Conservation (phyloP, 192 early-diverging fungal genomes). For the Entomortierella parvispora region DNA sequence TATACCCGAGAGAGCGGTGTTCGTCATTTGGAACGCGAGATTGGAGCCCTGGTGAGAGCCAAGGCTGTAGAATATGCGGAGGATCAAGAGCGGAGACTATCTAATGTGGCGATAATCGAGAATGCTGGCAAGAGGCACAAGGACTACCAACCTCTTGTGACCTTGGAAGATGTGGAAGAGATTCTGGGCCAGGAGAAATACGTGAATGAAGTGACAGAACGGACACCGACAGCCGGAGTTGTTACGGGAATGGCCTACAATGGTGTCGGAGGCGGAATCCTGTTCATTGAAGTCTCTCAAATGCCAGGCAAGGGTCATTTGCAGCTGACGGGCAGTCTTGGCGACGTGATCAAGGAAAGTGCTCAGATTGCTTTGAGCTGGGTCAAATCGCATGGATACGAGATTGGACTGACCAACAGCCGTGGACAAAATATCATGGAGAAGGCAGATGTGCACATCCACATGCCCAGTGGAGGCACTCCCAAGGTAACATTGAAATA, state of each 20-base stretch:
- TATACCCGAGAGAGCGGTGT: constrained; percentile 89
- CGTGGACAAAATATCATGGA: constrained; percentile 61
- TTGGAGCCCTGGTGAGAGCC: constrained; percentile 75
- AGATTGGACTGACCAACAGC: constrained; percentile 61
- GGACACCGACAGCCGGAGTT: constrained; percentile 73
- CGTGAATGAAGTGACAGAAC: constrained; percentile 77
- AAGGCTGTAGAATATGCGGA: constrained; percentile 76
- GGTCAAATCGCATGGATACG: constrained; percentile 75
- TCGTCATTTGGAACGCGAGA: constrained; percentile 75
- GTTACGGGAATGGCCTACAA: constrained; percentile 88
- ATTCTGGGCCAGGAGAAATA: constrained; percentile 77
- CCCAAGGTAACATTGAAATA: constrained; percentile 61
- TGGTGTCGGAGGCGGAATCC: constrained; percentile 75
- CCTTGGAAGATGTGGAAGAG: constrained; percentile 57
- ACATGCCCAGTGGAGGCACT: constrained; percentile 82
- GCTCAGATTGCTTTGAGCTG: constrained; percentile 81
- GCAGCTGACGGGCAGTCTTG: constrained; percentile 75
- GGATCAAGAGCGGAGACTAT: constrained; percentile 52
- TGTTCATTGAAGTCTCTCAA: constrained; percentile 84
- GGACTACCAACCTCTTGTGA: constrained; percentile 60
- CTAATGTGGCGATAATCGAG: neutral
- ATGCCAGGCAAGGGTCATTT: constrained; percentile 78
- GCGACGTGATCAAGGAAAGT: constrained; percentile 89
- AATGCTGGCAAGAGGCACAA: neutral
- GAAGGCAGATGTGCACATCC: constrained; percentile 85